Evolutionary conservation across 176 grass and related monocot genomes (phyloP), one percentile per base, ranked within the genome.

Genomic region (Olyra latifolia): DNA sequence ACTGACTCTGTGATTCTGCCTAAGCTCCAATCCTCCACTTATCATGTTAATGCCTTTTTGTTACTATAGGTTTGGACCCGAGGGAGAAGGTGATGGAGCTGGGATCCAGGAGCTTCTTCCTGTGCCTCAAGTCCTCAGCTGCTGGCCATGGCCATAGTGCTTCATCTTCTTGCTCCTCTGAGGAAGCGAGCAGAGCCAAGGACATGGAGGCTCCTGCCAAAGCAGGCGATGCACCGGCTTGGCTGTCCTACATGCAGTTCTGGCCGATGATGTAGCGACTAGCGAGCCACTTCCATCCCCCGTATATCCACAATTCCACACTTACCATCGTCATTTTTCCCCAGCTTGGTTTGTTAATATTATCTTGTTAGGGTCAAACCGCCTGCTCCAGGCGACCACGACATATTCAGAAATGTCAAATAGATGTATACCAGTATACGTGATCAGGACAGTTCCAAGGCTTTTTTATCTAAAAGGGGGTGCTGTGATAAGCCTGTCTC

Each of bases 51-150:
- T 55, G 8, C 32, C 5, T 59, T 72, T 62, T 67, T n/a, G 32
- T 40, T 64, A 54, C 41, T 8, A 57, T 46, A 95, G 92, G 86
- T 86, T 80, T 95, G 81, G 76, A 91, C 84, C 78, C 83, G 7
- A 89, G 68, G 49, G 92, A 95, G 79, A 91, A 89, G 43, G 68
- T 95, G 23, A 81, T 95, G 69, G 81, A 75, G n/a, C 83, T 91
- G 79, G 96, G 92, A 15, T 93, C 96, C 55, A 89, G 96, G 43
- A 95, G 90, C 86, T 99, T 99, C 88, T 99, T 99, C 85, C 90
- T 99, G 40, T 99, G 96, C 17, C 78, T 82, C 24, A 95, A 85
- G 56, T 70, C 78, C 46, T 65, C 74, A 52, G 81, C 72, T 22
- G 61, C 56, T 10, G 85, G 61, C 43, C 49, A 54, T 32, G 85